Conservation (phyloP, 106 monocot genomes). For the Acorus calamus region DNA sequence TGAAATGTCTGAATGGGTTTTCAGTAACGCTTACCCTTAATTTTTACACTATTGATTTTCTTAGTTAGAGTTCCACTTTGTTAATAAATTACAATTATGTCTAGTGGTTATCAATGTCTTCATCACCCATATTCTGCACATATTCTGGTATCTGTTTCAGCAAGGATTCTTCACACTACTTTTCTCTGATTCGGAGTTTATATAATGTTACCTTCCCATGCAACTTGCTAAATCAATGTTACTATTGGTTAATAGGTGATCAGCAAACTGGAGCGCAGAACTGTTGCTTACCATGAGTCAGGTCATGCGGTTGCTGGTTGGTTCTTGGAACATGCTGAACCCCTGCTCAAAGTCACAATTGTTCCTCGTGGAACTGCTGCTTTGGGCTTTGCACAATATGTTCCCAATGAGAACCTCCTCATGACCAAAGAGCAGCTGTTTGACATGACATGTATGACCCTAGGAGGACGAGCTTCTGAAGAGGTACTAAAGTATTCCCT, state of each 20-base stretch:
- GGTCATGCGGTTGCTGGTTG: constrained; percentile 90
- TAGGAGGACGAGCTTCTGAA: constrained; percentile 89
- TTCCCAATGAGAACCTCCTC: constrained; percentile 79
- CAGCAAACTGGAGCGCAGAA: constrained; percentile 69
- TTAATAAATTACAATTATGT: too few relatives aligned
- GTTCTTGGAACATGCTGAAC: constrained; percentile 94
- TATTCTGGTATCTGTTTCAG: too few relatives aligned
- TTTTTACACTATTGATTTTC: too few relatives aligned
- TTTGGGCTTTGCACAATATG: constrained; percentile 87
- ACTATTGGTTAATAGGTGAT: constrained; percentile 42
- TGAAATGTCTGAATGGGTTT: too few relatives aligned
- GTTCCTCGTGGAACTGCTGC: constrained; percentile 89
- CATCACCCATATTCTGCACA: too few relatives aligned
- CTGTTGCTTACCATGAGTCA: constrained; percentile 89
- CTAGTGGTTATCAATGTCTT: too few relatives aligned
- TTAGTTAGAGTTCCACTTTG: too few relatives aligned
- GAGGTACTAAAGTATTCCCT: constrained; percentile 34
- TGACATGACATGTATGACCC: constrained; percentile 94
- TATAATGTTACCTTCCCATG: too few relatives aligned
- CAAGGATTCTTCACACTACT: too few relatives aligned
- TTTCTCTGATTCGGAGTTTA: too few relatives aligned
- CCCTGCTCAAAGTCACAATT: constrained; percentile 85
- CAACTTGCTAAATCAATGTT: too few relatives aligned
- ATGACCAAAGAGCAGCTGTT: constrained; percentile 90
- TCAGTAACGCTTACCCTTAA: too few relatives aligned